phyloP scores from a whole-genome alignment of 495 filamentous ascomycete species.

The Tuber microsphaerosporum region DNA sequence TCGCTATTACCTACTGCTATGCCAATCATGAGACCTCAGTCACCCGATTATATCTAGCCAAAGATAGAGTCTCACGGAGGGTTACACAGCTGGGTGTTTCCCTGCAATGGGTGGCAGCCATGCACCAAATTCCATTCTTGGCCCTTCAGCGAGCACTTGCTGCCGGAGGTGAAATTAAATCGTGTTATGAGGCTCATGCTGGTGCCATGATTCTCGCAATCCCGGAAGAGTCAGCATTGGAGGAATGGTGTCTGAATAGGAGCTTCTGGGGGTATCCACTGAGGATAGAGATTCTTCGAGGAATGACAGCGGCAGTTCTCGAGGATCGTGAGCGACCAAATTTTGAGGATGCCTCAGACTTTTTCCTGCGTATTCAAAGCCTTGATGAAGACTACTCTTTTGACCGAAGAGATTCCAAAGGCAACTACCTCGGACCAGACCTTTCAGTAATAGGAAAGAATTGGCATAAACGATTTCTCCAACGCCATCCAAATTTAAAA shows the following conservation, averaged over 20 bases:
- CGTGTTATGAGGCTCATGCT: neutral
- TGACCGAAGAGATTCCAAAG: no score
- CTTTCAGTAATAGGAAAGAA: no score
- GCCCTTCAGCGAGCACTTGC: neutral
- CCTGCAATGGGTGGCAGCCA: neutral
- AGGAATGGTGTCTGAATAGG: neutral
- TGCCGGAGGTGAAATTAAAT: neutral
- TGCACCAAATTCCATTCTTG: neutral
- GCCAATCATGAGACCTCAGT: neutral
- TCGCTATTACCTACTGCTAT: neutral
- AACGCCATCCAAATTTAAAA: no score
- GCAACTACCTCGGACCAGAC: no score
- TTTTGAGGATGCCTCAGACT: no score
- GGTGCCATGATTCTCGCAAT: neutral
- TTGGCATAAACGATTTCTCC: no score
- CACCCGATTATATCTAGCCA: neutral
- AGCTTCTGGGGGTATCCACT: neutral
- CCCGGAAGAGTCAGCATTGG: neutral
- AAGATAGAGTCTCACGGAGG: neutral
- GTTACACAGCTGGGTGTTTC: neutral
- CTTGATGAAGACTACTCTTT: no score
- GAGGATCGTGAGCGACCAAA: no score
- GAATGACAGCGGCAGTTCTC: no score
- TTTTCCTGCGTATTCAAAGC: no score
- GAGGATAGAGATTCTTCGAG: no score